A percentile compares a stretch with the other conserved stretches of the same genome.
phyloP scores from a whole-genome alignment of 2,329 filamentous ascomycete species.

The Talaromyces sp. region DNA sequence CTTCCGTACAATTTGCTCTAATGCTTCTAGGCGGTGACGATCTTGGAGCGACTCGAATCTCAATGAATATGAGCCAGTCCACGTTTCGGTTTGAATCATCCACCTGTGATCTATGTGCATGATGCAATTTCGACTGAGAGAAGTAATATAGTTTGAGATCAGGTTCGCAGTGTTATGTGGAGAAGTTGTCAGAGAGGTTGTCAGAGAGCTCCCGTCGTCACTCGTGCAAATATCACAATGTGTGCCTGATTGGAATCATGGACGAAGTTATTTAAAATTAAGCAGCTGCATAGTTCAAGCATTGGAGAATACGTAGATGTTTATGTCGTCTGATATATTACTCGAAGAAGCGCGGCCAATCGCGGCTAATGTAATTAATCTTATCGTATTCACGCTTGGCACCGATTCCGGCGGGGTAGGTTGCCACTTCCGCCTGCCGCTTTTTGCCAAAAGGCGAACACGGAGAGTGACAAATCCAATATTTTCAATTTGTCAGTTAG shows the following conservation, averaged over 20 bases:
- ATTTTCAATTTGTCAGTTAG: slow-evolving; percentile 1
- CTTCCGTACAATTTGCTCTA: background rate
- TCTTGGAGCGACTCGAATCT: background rate
- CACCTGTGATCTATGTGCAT: background rate
- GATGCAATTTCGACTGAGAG: background rate
- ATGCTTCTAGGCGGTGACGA: background rate
- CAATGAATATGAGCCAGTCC: background rate
- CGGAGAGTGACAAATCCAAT: slow-evolving; percentile 1
- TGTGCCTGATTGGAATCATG: background rate
- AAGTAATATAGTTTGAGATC: background rate
- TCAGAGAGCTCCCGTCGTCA: too few species aligned
- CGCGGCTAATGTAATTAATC: background rate
- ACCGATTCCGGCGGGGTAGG: slow-evolving; percentile 11
- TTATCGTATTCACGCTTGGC: background rate
- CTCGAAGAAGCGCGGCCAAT: background rate
- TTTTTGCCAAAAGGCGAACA: background rate
- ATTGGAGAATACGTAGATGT: background rate
- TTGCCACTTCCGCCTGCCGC: slow-evolving; percentile 1
- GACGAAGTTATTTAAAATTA: too few species aligned
- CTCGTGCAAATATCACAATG: background rate
- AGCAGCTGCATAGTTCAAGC: background rate
- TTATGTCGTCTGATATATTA: background rate
- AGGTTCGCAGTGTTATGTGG: too few species aligned
- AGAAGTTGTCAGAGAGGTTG: too few species aligned
- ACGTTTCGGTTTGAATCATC: background rate